Evolutionary conservation across 306 rosid species (phyloP), one percentile per base, ranked within the genome.

Genomic region (Biancaea sappan): DNA sequence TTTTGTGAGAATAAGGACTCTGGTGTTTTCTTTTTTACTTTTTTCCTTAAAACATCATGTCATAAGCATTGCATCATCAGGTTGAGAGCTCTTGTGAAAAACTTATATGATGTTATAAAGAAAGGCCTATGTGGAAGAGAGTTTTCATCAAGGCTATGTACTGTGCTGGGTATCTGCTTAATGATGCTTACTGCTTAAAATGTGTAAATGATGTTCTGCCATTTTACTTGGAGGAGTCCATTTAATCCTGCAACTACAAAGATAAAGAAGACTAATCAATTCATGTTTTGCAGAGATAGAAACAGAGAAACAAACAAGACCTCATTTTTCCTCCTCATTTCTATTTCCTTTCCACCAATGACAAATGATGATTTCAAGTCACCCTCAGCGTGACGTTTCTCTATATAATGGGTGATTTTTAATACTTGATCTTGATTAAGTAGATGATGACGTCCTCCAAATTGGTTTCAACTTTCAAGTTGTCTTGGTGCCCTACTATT

Each of bases 351-450:
- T 51, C 26, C 48, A 72, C 69, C 37, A 50, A 56, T 29, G 31
- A 58, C 71, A 59, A 2, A 7, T 1, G 62, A 26, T 67, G 46
- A 31, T 51, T 59, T 77, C 81, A 60, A n/a, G 54, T 50, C 53
- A 50, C 63, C 48, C 35, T 64, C 32, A 62, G 21, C 11, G 66
- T 53, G 64, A 71, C 69, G 29, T 44, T 25, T 69, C 15, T 26
- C 24, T 50, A 25, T n/a, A 25, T 8, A 50, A 60, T 16, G 41
- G 65, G 11, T 41, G 67, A 21, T 5, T 54, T 54, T 25, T 12
- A 25, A 25, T 13, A 65, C 4, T 40, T 13, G 63, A 57, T 59
- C 15, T 13, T 67, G 57, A 9, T 41, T 68, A 51, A 73, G 75
- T 28, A 67, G 2, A 26, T 6, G 32, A 61, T 52, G 70, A 69